Conservation (phyloP, 2,329 filamentous ascomycete genomes). For the Scedosporium dehoogii region DNA sequence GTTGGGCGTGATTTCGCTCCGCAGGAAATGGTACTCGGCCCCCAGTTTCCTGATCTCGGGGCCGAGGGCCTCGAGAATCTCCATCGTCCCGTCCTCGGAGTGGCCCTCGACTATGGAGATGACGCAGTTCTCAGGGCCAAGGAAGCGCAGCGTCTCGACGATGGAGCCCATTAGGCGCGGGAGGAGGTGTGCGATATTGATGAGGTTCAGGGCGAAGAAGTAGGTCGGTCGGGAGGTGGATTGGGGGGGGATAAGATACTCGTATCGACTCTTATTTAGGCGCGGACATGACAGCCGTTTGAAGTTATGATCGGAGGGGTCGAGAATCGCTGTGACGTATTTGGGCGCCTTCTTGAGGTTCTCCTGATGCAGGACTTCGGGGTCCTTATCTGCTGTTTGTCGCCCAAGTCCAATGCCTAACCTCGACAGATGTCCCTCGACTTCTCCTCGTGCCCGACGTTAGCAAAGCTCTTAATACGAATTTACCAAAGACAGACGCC, state of each 20-base stretch:
- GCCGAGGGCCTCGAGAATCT: conserved; percentile 33
- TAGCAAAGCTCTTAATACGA: background rate
- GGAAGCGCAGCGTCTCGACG: conserved; percentile 36
- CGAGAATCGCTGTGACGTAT: conserved; percentile 1
- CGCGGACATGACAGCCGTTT: background rate
- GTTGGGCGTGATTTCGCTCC: conserved; percentile 32
- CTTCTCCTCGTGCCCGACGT: background rate
- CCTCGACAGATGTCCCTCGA: background rate
- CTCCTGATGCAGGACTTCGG: background rate
- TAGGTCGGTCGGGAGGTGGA: conserved; percentile 20
- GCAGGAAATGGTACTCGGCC: conserved; percentile 29
- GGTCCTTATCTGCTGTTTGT: background rate
- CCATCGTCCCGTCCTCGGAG: conserved; percentile 42
- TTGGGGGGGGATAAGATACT: conserved; percentile 9
- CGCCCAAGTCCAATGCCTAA: background rate
- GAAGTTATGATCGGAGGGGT: background rate
- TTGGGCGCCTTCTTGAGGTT: background rate
- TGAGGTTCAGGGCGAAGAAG: conserved; percentile 44
- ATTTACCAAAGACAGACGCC: background rate
- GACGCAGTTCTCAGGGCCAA: conserved; percentile 39
- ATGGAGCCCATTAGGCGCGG: conserved; percentile 42
- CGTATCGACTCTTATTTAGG: conserved; percentile 13
- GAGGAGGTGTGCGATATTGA: conserved; percentile 32
- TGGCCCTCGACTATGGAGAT: conserved; percentile 47
- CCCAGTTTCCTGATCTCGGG: conserved; percentile 27